Base-by-base conservation (phyloP, 2,329 filamentous ascomycete genomes). In the Cercospora sojina region DNA sequence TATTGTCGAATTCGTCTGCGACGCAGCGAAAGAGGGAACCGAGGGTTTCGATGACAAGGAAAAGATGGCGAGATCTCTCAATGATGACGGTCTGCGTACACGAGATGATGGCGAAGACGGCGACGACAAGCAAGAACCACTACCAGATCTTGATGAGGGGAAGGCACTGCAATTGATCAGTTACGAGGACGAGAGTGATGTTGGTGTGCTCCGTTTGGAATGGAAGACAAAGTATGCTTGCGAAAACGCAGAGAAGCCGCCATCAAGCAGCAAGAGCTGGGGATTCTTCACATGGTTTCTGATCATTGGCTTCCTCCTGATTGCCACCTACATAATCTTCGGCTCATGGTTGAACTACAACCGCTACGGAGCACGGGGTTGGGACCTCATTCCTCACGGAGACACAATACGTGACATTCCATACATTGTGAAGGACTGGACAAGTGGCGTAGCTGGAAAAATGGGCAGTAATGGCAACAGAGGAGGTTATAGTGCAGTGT, bases 271-370 rank as follows among this genome's bases (percentile, higher is more conserved):
- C 49, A 81, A 82, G 65, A 85, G 87, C 76, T 98, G 94, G 95
- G 95, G 95, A 1, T 95, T 97, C 83, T 98, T 98, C 76, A 97
- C 94, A 18, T 99, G 95, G 95, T 87, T 98, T 75, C 87, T 98
- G 72, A 88, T 99, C 72, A 88, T 98, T 72, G 81, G 90, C 67
- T 99, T 99, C 86, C 85, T 98, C 69, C 87, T 87, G 55, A 90
- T 88, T 47, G 92, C 95, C 1, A 83, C 93, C 25, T 99, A 98
- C 81, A 89, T 99, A 71, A 97, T 98, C 78, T 98, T 98, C 76
- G 93, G 94, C 70, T 96, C 93, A 20, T 99, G 95, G 95, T 88
- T 98, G 78, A 98, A 98, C 83, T 98, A 98, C 85, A 97, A 93
- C 82, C 91, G 93, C 69, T 97, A 97, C 79, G 94, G 94, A 57